Percentiles rank a stretch among this genome's conserved stretches.
phyloP scores from a whole-genome alignment of 1,139 yeast genomes.

The Pneumocystis canis region DNA sequence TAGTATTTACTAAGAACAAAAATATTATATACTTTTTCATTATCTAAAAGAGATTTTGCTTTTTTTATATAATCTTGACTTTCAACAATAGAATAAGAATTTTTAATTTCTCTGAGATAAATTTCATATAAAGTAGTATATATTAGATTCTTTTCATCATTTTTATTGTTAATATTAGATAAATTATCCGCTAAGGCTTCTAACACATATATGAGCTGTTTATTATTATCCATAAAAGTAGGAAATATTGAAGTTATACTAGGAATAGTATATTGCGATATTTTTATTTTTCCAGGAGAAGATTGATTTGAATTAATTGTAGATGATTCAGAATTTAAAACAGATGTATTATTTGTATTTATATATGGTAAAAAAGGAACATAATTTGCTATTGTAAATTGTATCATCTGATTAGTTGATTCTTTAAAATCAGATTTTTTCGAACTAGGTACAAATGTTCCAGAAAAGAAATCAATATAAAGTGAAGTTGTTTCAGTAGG shows the following conservation, averaged over 20 bases:
- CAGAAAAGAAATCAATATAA: slow-evolving; percentile 77
- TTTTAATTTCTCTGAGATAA: slow-evolving; percentile 50
- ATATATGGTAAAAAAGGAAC: slow-evolving; percentile 6
- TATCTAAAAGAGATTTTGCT: slow-evolving; percentile 38
- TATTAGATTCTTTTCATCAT: slow-evolving; percentile 37
- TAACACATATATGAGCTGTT: slow-evolving; percentile 80
- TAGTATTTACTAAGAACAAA: neutral
- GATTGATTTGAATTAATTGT: slow-evolving; percentile 7
- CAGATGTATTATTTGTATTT: slow-evolving; percentile 4
- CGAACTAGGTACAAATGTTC: slow-evolving; percentile 44
- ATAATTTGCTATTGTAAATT: neutral
- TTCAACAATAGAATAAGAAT: slow-evolving; percentile 25
- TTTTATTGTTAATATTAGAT: slow-evolving; percentile 9
- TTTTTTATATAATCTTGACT: slow-evolving; percentile 46
- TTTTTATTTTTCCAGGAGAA: slow-evolving; percentile 1
- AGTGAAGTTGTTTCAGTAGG: slow-evolving; percentile 77
- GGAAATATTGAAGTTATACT: slow-evolving; percentile 76
- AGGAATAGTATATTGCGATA: slow-evolving; percentile 36
- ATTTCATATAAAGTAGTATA: slow-evolving; percentile 68
- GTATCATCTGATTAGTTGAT: neutral
- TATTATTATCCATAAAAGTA: slow-evolving; percentile 67
- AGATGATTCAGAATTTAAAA: slow-evolving; percentile 5
- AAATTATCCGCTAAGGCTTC: slow-evolving; percentile 50
- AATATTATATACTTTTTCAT: slow-evolving; percentile 23
- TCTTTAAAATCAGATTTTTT: slow-evolving; percentile 1